Evolutionary conservation across 2,329 filamentous ascomycete genomes (phyloP).

Genomic region (Aspergillus proliferans): DNA sequence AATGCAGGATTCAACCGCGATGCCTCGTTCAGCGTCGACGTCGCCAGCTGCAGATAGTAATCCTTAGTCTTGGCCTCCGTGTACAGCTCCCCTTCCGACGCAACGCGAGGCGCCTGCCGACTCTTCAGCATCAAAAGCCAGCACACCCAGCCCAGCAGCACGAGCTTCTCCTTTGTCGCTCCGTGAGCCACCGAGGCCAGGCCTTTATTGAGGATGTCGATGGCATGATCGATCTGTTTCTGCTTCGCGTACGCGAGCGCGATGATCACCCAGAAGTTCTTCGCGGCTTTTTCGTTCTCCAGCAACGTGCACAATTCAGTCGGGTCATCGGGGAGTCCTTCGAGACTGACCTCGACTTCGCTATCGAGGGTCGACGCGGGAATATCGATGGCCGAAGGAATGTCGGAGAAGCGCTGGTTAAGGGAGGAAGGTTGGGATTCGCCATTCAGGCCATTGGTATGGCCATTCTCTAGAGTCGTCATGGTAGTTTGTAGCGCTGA

Average conservation of each 20-base stretch:
- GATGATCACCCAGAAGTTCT: conserved; percentile 97
- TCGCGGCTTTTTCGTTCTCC: conserved; percentile 86
- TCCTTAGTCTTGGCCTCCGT: conserved; percentile 86
- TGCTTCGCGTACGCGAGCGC: conserved; percentile 95
- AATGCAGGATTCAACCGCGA: conserved; percentile 88
- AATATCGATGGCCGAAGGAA: conserved; percentile 59
- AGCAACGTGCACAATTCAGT: conserved; percentile 92
- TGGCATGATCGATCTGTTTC: conserved; percentile 78
- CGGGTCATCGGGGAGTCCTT: conserved; percentile 84
- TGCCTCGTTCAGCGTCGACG: conserved; percentile 88
- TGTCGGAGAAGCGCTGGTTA: conserved; percentile 52
- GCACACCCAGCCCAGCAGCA: conserved; percentile 75
- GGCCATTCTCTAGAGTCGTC: conserved; percentile 46
- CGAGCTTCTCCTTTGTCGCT: conserved; percentile 74
- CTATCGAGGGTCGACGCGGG: conserved; percentile 56
- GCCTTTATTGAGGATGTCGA: conserved; percentile 66
- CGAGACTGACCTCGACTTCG: conserved; percentile 85
- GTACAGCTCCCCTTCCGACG: conserved; percentile 56
- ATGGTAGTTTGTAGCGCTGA: conserved; percentile 31
- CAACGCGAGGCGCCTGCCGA: conserved; percentile 66
- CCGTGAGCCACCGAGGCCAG: conserved; percentile 63
- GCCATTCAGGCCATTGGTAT: conserved; percentile 49
- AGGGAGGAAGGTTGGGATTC: conserved; percentile 23
- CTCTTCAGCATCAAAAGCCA: conserved; percentile 91
- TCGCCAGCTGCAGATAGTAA: conserved; percentile 84